Evolutionary conservation across 2,329 filamentous ascomycete genomes (phyloP).

Genomic region (Graphilbum ipis-grandicollis): DNA sequence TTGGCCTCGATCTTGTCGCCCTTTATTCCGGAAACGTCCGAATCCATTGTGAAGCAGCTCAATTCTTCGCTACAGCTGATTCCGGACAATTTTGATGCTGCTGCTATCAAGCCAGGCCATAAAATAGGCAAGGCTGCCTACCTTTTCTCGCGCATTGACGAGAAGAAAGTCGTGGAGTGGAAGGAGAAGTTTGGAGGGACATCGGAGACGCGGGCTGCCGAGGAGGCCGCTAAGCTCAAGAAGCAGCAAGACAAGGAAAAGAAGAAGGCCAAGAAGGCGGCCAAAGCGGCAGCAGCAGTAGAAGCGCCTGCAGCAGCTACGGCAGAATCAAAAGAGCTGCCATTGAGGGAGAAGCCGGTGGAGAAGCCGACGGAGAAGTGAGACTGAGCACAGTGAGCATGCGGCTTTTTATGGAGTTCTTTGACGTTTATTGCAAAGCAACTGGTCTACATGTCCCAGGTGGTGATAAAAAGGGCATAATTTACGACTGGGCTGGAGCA

Average conservation of each 20-base stretch:
- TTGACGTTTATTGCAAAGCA: too few species aligned
- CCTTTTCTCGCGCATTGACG: conserved; percentile 54
- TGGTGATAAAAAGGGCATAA: too few species aligned
- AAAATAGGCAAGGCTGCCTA: conserved; percentile 44
- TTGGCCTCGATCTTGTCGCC: conserved; percentile 64
- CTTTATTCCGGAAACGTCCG: conserved; percentile 68
- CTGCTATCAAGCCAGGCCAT: conserved; percentile 52
- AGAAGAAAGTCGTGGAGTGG: conserved; percentile 58
- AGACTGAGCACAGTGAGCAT: too few species aligned
- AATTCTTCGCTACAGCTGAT: conserved; percentile 36
- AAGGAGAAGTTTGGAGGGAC: conserved; percentile 39
- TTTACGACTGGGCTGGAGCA: too few species aligned
- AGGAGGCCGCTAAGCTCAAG: conserved; percentile 15
- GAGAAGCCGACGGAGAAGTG: conserved; percentile 15
- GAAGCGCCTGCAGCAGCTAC: conserved; percentile 4
- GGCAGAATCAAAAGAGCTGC: conserved; percentile 12
- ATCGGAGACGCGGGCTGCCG: conserved; percentile 12
- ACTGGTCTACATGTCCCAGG: too few species aligned
- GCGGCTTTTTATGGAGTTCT: too few species aligned
- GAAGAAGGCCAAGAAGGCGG: conserved; percentile 15
- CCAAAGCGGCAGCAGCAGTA: conserved; percentile 12
- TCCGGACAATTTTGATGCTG: conserved; percentile 45
- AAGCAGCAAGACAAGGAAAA: conserved; percentile 15
- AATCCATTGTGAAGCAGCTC: conserved; percentile 63
- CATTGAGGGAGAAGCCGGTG: conserved; percentile 14